Conservation (phyloP, 2,329 filamentous ascomycete genomes). For the Curvularia sp. region DNA sequence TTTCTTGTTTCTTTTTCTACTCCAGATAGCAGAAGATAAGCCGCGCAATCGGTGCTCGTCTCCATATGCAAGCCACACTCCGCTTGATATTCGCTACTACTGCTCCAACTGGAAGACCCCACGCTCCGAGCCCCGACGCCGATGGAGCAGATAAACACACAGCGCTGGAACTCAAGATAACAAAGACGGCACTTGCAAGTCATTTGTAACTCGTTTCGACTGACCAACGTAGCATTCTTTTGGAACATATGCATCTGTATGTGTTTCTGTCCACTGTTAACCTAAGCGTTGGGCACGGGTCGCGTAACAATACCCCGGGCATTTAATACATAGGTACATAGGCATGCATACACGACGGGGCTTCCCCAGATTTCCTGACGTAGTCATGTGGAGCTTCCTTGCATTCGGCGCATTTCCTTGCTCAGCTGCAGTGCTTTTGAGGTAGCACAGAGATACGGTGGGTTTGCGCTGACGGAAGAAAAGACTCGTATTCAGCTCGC, state of each 20-base stretch:
- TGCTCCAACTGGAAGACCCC: conserved; percentile 18
- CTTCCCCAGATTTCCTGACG: conserved; percentile 18
- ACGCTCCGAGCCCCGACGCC: conserved; percentile 20
- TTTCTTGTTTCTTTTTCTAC: conserved; percentile 1
- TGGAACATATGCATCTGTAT: not conserved
- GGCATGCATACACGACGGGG: conserved; percentile 20
- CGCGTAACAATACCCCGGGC: conserved; percentile 1
- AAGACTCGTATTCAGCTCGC: conserved; percentile 10
- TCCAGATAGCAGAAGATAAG: not conserved
- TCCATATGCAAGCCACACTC: conserved; percentile 10
- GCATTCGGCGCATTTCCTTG: not conserved
- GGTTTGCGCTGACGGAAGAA: not conserved
- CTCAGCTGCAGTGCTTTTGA: not conserved
- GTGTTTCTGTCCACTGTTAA: not conserved
- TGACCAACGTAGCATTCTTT: not conserved
- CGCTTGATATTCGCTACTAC: conserved; percentile 16
- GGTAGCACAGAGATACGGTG: not conserved
- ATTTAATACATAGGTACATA: conserved; percentile 8
- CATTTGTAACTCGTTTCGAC: not conserved
- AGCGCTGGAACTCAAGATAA: conserved; percentile 12
- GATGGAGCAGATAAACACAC: conserved; percentile 9
- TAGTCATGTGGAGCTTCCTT: conserved; percentile 4
- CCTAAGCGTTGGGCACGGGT: not conserved
- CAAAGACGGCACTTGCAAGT: conserved; percentile 1
- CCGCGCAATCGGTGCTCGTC: conserved; percentile 5